Percentiles rank a stretch among this genome's conserved stretches.
Evolutionary conservation across 768 basidiomycete species (phyloP).

Genomic region (Lentinula edodes): DNA sequence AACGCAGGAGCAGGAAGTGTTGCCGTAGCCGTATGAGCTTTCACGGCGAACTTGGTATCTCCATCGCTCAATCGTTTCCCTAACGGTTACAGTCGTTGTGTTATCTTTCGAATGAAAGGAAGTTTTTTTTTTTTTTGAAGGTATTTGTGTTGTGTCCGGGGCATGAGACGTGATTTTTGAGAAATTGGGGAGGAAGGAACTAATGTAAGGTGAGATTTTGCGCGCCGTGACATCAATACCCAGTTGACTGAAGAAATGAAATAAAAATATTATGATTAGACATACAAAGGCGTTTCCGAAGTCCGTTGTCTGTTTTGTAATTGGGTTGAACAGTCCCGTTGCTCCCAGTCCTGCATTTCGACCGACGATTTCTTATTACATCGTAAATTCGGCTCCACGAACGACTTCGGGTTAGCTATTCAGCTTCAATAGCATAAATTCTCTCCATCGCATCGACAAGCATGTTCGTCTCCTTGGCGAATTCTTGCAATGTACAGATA

Average conservation of each 20-base stretch:
- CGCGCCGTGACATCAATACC: background rate
- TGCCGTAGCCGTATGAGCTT: slow-evolving; percentile 79
- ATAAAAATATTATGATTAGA: background rate
- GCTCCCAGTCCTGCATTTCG: background rate
- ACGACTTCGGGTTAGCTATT: slow-evolving; percentile 25
- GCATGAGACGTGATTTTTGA: slow-evolving; percentile 81
- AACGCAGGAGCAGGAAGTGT: slow-evolving; percentile 87
- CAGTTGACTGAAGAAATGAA: background rate
- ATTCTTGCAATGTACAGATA: slow-evolving; percentile 95
- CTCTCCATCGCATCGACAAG: slow-evolving; percentile 81
- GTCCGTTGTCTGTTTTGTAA: slow-evolving; percentile 7
- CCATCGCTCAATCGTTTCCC: slow-evolving; percentile 60
- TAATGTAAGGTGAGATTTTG: slow-evolving; percentile 18
- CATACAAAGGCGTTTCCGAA: slow-evolving; percentile 5
- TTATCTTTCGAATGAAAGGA: slow-evolving; percentile 51
- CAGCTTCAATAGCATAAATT: slow-evolving; percentile 65
- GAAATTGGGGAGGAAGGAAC: slow-evolving; percentile 58
- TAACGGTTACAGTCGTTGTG: slow-evolving; percentile 69
- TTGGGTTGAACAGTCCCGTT: background rate
- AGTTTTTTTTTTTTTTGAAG: slow-evolving; percentile 54
- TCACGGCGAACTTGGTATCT: slow-evolving; percentile 83
- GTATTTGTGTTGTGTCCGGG: slow-evolving; percentile 81
- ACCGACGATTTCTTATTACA: background rate
- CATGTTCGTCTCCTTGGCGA: slow-evolving; percentile 74
- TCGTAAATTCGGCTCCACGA: slow-evolving; percentile 36